phyloP scores from a whole-genome alignment of 768 basidiomycete species.

The Rhodotorula taiwanensis region DNA sequence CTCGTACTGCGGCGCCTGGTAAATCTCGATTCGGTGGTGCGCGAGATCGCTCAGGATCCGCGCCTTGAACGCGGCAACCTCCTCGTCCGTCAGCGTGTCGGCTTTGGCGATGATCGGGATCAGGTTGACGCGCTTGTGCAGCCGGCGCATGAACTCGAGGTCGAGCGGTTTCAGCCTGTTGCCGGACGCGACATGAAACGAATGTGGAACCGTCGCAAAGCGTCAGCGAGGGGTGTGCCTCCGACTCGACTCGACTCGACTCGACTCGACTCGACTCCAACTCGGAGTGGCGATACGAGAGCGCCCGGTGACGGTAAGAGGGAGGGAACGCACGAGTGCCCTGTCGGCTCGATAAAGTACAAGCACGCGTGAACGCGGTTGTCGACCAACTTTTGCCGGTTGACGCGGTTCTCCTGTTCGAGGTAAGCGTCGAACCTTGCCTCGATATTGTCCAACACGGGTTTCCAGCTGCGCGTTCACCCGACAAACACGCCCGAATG shows the following conservation, averaged over 20 bases:
- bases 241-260: too few relatives aligned
- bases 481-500: too few relatives aligned
- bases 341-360: conserved; percentile 98
- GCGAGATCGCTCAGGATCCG: conserved; percentile 76
- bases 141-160: conserved; percentile 95
- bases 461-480: conserved; percentile 85
- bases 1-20: conserved; percentile 94
- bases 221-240: not conserved
- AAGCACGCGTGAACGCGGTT: conserved; percentile 97
- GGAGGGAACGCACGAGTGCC: conserved; percentile 72
- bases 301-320: not conserved
- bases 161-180: conserved; percentile 89
- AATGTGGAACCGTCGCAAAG: not conserved
- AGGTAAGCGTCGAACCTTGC: conserved; percentile 94
- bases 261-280: too few relatives aligned
- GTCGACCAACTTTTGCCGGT: conserved; percentile 84
- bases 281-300: not conserved
- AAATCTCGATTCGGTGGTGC: conserved; percentile 93
- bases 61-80: conserved; percentile 84
- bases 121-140: conserved; percentile 95
- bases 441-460: conserved; percentile 96
- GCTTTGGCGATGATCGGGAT: conserved; percentile 98
- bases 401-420: conserved; percentile 98
- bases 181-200: not conserved
- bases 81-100: conserved; percentile 95